Base-by-base conservation (phyloP, 805 yeast genomes). In the Saccharomycopsis selenospora region DNA sequence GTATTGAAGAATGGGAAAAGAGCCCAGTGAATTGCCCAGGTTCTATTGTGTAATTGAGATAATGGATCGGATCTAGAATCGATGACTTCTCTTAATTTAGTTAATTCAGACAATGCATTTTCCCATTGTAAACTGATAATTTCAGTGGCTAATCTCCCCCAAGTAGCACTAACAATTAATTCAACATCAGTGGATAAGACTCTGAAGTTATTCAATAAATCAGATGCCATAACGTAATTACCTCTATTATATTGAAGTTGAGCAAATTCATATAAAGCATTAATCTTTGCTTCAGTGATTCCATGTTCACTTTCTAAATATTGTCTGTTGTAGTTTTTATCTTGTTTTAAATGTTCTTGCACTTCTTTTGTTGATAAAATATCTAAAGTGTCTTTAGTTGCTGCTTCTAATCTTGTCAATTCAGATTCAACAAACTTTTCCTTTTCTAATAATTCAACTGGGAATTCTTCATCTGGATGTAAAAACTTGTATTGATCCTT, bases 11-110 rank as follows among this genome's bases (percentile, higher is more conserved):
- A 77, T 54, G 80, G 79, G 69, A 79, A 81, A 52, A 82, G 66
- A 1, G 83, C 68, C 80, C 85, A 80, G 65, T 81, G 87, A 59
- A 80, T 75, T 51, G 80, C 66, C 85, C 86, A 81, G 28, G 80
- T 72, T 60, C 84, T 75, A 56, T 77, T 69, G 61, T 79, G 79
- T 48, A 81, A 69, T 65, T 79, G 86, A 45, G 68, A 70, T 55
- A 77, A 65, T 41, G 84, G 76, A 48, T 77, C 75, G 8, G 76
- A 67, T 62, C 80, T 69, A 29, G 75, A 69, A 60, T 81, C 86
- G 27, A 79, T 71, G 45, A 75, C 67, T 53, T 79, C 85, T 57
- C 82, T 72, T 43, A 80, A 66, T 57, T 72, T 73, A 47, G 62
- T 61, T 45, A 81, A 64, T 61, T 79, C 84, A 54, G 73, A 75